These are phyloP conservation scores for Trichosporon asahii DNA, from an alignment of 1,284 basidiomycete species.

Conservation along the genomic window DNA sequence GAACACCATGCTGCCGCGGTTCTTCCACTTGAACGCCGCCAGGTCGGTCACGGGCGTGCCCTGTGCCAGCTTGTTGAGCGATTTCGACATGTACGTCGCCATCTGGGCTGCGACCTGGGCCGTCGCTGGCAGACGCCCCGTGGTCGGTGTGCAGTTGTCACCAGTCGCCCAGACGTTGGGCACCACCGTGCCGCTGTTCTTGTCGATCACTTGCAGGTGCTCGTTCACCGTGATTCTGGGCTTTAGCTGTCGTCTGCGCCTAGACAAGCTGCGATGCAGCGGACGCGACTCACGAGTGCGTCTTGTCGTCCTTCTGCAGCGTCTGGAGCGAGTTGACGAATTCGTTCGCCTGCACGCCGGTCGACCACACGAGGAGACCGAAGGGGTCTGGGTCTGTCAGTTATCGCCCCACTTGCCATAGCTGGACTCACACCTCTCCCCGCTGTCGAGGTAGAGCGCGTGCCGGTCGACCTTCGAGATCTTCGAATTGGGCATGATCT, in stretches of 20 bases:
- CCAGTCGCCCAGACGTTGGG: constrained; percentile 79
- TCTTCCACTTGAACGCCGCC: constrained; percentile 63
- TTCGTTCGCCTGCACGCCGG: constrained; percentile 75
- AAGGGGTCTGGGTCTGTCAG: constrained; percentile 62
- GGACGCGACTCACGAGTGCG: constrained; percentile 56
- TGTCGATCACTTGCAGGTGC: constrained; percentile 60
- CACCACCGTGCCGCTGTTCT: constrained; percentile 59
- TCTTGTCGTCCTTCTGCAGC: constrained; percentile 63
- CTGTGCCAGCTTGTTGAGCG: constrained; percentile 62
- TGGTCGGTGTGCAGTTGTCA: constrained; percentile 65
- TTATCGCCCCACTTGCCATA: constrained; percentile 28
- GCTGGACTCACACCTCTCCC: constrained; percentile 46
- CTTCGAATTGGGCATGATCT: constrained; percentile 69
- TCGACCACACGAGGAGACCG: constrained; percentile 81
- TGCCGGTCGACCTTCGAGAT: constrained; percentile 71
- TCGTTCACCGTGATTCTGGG: constrained; percentile 61
- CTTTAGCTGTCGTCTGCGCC: not conserved
- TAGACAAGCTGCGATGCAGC: too few species aligned
- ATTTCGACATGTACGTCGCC: constrained; percentile 67
- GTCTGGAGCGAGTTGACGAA: constrained; percentile 63
- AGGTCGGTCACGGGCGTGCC: constrained; percentile 49
- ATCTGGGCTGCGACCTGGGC: constrained; percentile 83
- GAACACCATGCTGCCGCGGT: constrained; percentile 73
- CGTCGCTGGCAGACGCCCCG: constrained; percentile 71
- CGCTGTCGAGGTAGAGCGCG: constrained; percentile 46